Evolutionary conservation across 192 early-diverging fungal genomes (phyloP).

Genomic region (Phlyctochytrium arcticum): DNA sequence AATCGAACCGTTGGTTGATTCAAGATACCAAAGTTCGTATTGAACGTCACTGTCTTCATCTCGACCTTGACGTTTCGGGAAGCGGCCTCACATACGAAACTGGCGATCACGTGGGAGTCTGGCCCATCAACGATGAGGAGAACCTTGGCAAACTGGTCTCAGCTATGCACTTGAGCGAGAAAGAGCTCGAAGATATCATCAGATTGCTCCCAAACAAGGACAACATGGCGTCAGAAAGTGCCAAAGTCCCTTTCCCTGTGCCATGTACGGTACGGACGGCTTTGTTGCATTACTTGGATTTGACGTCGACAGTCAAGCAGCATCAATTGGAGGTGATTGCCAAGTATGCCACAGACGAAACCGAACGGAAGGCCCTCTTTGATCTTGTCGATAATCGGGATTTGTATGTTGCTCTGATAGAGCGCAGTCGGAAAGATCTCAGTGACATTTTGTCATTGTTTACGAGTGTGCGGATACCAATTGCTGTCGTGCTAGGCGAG

Average conservation of each 20-base stretch:
- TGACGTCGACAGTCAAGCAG: constrained; percentile 61
- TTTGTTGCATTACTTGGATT: constrained; percentile 89
- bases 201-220: constrained; percentile 57
- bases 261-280: constrained; percentile 76
- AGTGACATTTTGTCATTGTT: constrained; percentile 73
- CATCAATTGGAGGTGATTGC: constrained; percentile 54
- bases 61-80: constrained; percentile 86
- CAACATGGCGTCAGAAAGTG: constrained; percentile 55
- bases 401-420: constrained; percentile 33
- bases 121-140: constrained; percentile 78
- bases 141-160: constrained; percentile 66
- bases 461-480: constrained; percentile 58
- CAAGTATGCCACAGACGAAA: constrained; percentile 42
- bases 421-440: constrained; percentile 56
- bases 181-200: constrained; percentile 67
- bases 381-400: constrained; percentile 39
- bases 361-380: constrained; percentile 33
- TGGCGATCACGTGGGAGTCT: constrained; percentile 95
- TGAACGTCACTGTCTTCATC: constrained; percentile 83
- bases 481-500: constrained; percentile 75
- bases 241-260: constrained; percentile 86
- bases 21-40: constrained; percentile 24
- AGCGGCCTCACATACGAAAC: constrained; percentile 81
- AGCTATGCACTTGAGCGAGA: constrained; percentile 53
- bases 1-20: constrained; percentile 6